Evolutionary conservation across 805 yeast genomes (phyloP).

Genomic region (Crinitomyces ghanaensis): DNA sequence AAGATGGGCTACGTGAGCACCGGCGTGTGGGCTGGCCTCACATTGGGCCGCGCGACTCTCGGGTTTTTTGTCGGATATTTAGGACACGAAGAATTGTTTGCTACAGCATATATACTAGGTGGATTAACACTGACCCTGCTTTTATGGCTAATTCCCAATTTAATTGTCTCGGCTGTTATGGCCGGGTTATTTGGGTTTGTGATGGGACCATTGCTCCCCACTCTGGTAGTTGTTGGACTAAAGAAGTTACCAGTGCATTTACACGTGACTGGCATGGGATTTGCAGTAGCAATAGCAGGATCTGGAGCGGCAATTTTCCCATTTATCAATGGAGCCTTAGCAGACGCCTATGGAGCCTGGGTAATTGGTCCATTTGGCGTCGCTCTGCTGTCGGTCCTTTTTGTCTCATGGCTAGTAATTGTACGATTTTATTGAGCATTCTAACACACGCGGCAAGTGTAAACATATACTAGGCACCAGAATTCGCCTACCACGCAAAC

Average conservation of each 20-base stretch:
- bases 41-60: constrained; percentile 47
- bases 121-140: constrained; percentile 32
- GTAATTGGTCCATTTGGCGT: constrained; percentile 19
- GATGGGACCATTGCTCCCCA: constrained; percentile 64
- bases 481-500: too few relatives aligned
- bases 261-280: constrained; percentile 59
- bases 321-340: constrained; percentile 43
- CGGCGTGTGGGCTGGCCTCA: constrained; percentile 62
- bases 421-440: neutral
- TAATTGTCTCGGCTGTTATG: constrained; percentile 36
- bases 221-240: constrained; percentile 53
- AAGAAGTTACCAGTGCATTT: constrained; percentile 47
- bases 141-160: constrained; percentile 39
- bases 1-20: constrained; percentile 53
- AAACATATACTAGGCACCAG: too few relatives aligned
- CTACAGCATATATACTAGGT: constrained; percentile 22
- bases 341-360: constrained; percentile 22
- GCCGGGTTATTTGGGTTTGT: constrained; percentile 43
- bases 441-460: too few relatives aligned
- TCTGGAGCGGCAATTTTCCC: constrained; percentile 71
- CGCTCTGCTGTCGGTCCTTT: constrained; percentile 14
- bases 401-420: constrained; percentile 13
- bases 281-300: constrained; percentile 70
- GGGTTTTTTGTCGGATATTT: constrained; percentile 26
- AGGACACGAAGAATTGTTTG: constrained; percentile 12